Percentiles rank a stretch among this genome's conserved stretches.
phyloP scores from a whole-genome alignment of 2,329 filamentous ascomycete genomes.

The Penicillium sp. region DNA sequence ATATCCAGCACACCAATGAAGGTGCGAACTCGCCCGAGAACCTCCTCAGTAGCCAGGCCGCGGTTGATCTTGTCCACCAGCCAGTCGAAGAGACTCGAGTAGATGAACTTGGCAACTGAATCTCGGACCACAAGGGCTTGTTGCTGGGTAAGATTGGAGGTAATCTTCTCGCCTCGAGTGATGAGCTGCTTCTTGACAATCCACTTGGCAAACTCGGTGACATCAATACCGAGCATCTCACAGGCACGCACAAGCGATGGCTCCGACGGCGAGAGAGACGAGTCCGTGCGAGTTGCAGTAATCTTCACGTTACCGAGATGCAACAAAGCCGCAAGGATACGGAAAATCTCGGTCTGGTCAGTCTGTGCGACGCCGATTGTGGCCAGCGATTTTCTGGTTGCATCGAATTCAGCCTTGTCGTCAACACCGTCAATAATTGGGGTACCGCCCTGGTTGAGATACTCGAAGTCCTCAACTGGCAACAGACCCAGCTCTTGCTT shows the following conservation, averaged over 20 bases:
- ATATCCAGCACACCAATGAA: conserved; percentile 99
- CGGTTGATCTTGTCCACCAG: conserved; percentile 94
- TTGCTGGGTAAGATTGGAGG: conserved; percentile 87
- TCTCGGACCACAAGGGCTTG: conserved; percentile 93
- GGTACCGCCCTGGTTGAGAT: conserved; percentile 89
- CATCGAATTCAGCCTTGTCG: conserved; percentile 87
- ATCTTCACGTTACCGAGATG: conserved; percentile 98
- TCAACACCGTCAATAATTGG: conserved; percentile 91
- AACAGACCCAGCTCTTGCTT: conserved; percentile 72
- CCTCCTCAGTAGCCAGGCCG: conserved; percentile 82
- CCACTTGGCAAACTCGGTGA: conserved; percentile 87
- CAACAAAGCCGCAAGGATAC: conserved; percentile 78
- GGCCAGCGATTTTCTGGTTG: conserved; percentile 76
- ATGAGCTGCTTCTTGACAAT: conserved; percentile 98
- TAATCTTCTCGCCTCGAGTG: conserved; percentile 94
- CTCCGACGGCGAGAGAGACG: conserved; percentile 72
- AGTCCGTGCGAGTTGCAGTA: conserved; percentile 80
- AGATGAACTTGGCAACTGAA: conserved; percentile 97
- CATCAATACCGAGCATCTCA: conserved; percentile 79
- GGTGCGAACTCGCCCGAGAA: conserved; percentile 72
- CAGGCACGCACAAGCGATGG: conserved; percentile 77
- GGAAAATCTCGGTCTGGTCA: conserved; percentile 82
- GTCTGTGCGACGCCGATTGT: conserved; percentile 75
- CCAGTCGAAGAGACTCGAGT: conserved; percentile 98
- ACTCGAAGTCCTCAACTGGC: conserved; percentile 86